phyloP scores from a whole-genome alignment of 139 green algal species.

The Tetradesmus lagerheimii region DNA sequence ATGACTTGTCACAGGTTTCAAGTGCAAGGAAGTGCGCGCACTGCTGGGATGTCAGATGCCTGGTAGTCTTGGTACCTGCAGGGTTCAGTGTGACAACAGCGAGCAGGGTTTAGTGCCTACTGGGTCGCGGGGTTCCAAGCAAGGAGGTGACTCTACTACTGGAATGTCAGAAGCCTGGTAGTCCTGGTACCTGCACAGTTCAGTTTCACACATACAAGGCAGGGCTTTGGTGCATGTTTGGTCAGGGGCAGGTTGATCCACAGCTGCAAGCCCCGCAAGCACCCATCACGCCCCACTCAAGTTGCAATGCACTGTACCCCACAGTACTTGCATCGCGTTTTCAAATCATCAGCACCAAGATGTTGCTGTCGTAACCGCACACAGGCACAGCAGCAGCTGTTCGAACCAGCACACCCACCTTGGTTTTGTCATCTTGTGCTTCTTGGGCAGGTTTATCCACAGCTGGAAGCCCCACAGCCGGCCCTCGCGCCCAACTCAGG shows the following conservation, averaged over 20 bases:
- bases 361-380: too few relatives aligned
- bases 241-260: conserved; percentile 94
- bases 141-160: background rate
- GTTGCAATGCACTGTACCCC: too few relatives aligned
- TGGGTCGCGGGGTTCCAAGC: background rate
- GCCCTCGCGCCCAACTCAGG: conserved; percentile 65
- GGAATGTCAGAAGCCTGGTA: conserved; percentile 10
- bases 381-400: too few relatives aligned
- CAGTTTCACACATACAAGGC: too few relatives aligned
- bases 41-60: background rate
- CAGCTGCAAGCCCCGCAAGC: conserved; percentile 91
- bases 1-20: background rate
- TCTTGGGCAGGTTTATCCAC: conserved; percentile 90
- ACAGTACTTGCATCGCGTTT: too few relatives aligned
- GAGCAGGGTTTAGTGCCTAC: too few relatives aligned
- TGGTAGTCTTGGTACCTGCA: conserved; percentile 11
- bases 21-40: background rate
- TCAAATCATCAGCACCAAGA: too few relatives aligned
- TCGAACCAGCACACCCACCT: too few relatives aligned
- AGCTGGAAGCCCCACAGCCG: conserved; percentile 92
- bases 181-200: background rate
- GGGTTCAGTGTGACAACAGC: background rate
- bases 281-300: conserved; percentile 65
- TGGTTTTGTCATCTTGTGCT: conserved; percentile 94
- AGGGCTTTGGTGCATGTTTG: conserved; percentile 59